phyloP scores from a whole-genome alignment of 495 filamentous ascomycete species.

The Tuber umbilicatum region DNA sequence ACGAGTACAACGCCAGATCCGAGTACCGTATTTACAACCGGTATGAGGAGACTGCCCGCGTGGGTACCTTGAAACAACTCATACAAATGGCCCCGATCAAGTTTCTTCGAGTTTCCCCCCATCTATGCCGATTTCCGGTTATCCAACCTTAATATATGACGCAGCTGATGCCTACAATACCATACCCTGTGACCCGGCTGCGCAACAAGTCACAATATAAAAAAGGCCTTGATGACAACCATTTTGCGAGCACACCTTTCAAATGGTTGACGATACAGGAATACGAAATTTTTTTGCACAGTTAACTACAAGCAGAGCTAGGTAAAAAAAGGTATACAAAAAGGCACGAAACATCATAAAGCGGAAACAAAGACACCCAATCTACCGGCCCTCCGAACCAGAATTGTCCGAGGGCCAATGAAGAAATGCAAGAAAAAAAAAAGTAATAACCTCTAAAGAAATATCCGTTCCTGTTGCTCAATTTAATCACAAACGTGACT shows the following conservation, averaged over 20 bases:
- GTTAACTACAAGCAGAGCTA: not conserved
- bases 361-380: constrained; percentile 10
- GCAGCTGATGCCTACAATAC: not conserved
- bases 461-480: not conserved
- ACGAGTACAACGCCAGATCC: not conserved
- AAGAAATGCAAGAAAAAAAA: constrained; percentile 11
- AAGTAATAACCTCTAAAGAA: constrained; percentile 7
- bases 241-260: not conserved
- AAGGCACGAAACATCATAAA: constrained; percentile 11
- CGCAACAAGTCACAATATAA: not conserved
- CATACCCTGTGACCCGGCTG: not conserved
- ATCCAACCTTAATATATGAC: not conserved
- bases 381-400: not conserved
- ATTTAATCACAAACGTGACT: constrained; percentile 1
- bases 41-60: not conserved
- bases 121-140: not conserved
- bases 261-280: not conserved
- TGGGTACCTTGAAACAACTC: not conserved
- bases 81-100: not conserved
- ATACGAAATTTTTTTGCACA: not conserved
- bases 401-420: constrained; percentile 12
- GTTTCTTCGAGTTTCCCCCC: not conserved
- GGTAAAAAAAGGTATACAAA: constrained; percentile 16
- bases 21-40: not conserved
- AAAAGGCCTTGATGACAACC: not conserved